phyloP scores from a whole-genome alignment of 2,329 filamentous ascomycete species.

The Neopestalotiopsis rosae region DNA sequence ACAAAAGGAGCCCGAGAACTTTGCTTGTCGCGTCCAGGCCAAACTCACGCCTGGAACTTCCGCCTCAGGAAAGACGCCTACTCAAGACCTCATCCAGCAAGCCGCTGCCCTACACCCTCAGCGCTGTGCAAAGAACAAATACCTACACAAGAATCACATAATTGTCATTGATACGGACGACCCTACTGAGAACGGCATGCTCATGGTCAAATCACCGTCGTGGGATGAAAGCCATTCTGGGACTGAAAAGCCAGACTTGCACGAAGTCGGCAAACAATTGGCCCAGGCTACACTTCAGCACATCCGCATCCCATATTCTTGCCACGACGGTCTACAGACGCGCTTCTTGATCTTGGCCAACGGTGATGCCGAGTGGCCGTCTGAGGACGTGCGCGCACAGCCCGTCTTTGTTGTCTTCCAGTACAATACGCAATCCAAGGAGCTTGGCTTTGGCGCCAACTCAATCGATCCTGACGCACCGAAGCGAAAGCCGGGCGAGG shows the following conservation, averaged over 20 bases:
- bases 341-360: neutral
- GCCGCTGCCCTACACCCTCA: neutral
- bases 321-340: neutral
- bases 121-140: neutral
- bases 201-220: neutral
- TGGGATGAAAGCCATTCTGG: neutral
- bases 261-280: neutral
- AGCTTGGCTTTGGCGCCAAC: constrained; percentile 21
- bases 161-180: neutral
- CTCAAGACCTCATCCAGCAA: neutral
- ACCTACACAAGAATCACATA: neutral
- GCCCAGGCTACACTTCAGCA: neutral
- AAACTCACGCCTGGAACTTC: neutral
- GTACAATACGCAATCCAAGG: neutral
- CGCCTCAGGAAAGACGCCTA: neutral
- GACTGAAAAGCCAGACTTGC: neutral
- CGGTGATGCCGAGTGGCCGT: neutral
- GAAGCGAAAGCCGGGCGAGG: constrained; percentile 21
- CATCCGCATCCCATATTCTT: neutral
- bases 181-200: neutral
- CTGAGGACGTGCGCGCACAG: neutral
- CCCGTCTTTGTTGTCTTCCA: neutral
- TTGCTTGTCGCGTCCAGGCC: neutral
- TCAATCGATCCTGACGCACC: constrained; percentile 18
- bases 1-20: neutral